Conservation (phyloP, 257 asterid genomes). For the Coffea canephora region DNA sequence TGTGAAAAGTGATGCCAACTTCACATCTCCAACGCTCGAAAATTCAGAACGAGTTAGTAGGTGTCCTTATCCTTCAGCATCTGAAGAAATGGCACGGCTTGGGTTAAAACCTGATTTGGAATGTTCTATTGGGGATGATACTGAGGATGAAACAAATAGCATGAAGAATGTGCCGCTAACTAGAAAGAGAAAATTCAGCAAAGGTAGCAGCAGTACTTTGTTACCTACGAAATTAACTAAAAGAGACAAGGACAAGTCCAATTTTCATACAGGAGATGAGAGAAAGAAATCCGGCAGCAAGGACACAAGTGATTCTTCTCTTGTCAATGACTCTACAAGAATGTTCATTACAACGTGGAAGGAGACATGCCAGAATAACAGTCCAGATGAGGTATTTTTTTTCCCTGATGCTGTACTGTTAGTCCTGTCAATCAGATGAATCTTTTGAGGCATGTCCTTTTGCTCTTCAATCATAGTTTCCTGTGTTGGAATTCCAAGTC, state of each 20-base stretch:
- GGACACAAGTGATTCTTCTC: slow-evolving; percentile 28
- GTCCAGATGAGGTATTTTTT: slow-evolving; percentile 59
- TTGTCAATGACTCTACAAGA: slow-evolving; percentile 50
- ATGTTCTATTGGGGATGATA: slow-evolving; percentile 18
- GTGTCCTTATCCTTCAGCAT: slow-evolving; percentile 94
- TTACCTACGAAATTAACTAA: slow-evolving; percentile 43
- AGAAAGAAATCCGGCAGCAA: slow-evolving; percentile 21
- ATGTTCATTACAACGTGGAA: slow-evolving; percentile 73
- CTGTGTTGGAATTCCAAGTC: background rate
- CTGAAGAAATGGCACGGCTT: slow-evolving; percentile 78
- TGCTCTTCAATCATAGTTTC: background rate
- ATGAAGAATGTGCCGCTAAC: slow-evolving; percentile 30
- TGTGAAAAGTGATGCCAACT: slow-evolving; percentile 23
- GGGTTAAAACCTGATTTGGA: slow-evolving; percentile 57
- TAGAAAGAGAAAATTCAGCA: slow-evolving; percentile 55
- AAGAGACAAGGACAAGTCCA: slow-evolving; percentile 28
- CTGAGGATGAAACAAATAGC: slow-evolving; percentile 33
- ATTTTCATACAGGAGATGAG: slow-evolving; percentile 16
- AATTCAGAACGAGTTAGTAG: slow-evolving; percentile 57
- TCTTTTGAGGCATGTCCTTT: background rate
- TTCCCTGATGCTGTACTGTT: background rate
- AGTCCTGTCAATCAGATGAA: background rate
- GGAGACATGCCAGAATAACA: slow-evolving; percentile 60
- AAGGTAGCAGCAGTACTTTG: slow-evolving; percentile 29
- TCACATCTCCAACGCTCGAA: slow-evolving; percentile 32